Evolutionary conservation across 2,329 filamentous ascomycete genomes (phyloP).

Genomic region (Alternaria ventricosa): DNA sequence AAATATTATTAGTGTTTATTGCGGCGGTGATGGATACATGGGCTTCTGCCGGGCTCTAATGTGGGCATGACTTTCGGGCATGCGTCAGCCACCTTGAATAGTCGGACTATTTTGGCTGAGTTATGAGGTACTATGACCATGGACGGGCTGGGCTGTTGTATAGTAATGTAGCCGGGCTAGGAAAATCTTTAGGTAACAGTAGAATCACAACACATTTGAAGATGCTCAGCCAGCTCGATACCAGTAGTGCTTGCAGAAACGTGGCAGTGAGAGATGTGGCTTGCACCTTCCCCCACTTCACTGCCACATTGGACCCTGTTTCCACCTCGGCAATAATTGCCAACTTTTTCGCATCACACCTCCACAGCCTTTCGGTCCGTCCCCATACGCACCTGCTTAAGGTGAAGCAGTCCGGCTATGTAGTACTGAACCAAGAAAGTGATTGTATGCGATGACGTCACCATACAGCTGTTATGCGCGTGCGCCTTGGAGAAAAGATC

Average conservation of each 20-base stretch:
- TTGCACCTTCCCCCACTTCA: constrained; percentile 2
- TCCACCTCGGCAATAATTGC: constrained; percentile 3
- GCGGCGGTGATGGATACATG: neutral
- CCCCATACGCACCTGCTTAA: constrained; percentile 14
- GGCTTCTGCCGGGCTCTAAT: neutral
- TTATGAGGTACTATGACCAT: constrained; percentile 1
- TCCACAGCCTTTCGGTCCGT: neutral
- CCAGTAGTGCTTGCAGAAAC: neutral
- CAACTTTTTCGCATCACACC: neutral
- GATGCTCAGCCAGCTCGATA: too few species aligned
- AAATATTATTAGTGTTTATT: constrained; percentile 27
- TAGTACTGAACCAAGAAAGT: neutral
- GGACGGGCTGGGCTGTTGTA: neutral
- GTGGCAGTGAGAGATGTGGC: neutral
- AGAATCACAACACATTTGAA: neutral
- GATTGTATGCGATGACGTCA: constrained; percentile 22
- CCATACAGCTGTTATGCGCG: constrained; percentile 8
- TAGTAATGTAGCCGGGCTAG: neutral
- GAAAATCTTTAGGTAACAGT: neutral
- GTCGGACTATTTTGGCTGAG: neutral
- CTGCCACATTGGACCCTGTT: neutral
- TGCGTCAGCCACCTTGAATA: neutral
- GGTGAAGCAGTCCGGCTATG: neutral
- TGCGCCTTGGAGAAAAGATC: constrained; percentile 12
- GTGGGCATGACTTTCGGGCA: neutral